Conservation (phyloP, 352 stramenopile species). For the Phytophthora chlamydospora region DNA sequence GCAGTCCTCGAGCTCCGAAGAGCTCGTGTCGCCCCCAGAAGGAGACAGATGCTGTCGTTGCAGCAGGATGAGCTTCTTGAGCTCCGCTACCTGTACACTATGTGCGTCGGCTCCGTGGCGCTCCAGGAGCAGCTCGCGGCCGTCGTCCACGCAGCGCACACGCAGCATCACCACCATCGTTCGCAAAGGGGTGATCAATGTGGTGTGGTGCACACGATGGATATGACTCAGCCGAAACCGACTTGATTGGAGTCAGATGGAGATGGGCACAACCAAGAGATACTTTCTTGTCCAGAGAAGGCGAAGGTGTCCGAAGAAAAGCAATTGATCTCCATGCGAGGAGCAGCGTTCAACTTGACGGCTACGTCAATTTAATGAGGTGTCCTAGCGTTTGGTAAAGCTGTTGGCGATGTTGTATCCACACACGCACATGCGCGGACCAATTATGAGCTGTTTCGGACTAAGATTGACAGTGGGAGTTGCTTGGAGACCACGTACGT, state of each 20-base stretch:
- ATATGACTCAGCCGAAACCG: constrained; percentile 24
- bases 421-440: background rate
- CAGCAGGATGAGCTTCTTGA: constrained; percentile 56
- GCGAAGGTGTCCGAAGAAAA: no score
- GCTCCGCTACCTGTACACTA: constrained; percentile 46
- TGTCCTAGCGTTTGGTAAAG: background rate
- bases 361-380: no score
- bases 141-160: constrained; percentile 62
- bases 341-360: no score
- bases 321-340: no score
- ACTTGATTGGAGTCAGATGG: constrained; percentile 15
- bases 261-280: background rate
- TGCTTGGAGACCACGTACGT: constrained; percentile 22
- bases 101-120: constrained; percentile 42
- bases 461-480: constrained; percentile 33
- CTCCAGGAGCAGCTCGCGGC: constrained; percentile 59
- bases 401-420: constrained; percentile 11
- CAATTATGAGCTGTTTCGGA: background rate
- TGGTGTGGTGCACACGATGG: constrained; percentile 12
- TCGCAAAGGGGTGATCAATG: background rate
- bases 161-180: constrained; percentile 39
- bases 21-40: constrained; percentile 4
- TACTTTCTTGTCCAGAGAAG: no score
- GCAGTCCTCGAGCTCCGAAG: constrained; percentile 27
- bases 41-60: constrained; percentile 27